Base-by-base conservation (phyloP, 1,284 basidiomycete genomes). In the Cerrena zonata region DNA sequence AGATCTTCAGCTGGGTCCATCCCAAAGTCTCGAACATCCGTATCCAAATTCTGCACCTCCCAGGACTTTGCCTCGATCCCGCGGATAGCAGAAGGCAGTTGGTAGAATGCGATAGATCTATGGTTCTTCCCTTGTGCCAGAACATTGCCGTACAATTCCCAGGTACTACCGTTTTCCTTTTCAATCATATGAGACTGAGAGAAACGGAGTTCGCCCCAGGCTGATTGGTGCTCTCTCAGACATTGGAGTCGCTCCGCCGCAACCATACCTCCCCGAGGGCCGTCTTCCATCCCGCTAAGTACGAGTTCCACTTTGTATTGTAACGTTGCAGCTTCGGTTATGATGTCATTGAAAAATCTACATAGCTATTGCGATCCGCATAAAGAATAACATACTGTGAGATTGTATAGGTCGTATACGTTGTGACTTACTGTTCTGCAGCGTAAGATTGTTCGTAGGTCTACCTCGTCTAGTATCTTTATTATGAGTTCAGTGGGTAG, bases 1-100 rank as follows among this genome's bases (percentile, higher is more conserved):
- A 86, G 68, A 59, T 85, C 76, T 58, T 82, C 82, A 26, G 75
- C 69, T 13, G 81, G 78, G 59, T 86, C 84, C 63, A 86, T 74
- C 5, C 71, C 71, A 56, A 85, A 84, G 57, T 86, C 84, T 5
- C 78, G 73, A 12, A 82, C 61, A 10, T 53, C 34, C 44, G 75
- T 57, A 4, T 68, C 71, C 40, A 75, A 59, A 22, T 68, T 56
- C 19, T 66, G 61, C 25, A 80, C 55, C 4, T 61, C 64, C 82
- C 83, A 85, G 22, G 67, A 58, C 24, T 67, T 68, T 41, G 72
- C 68, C 51, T 73, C 57, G 51, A 82, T 79, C 11, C 63, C 65
- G 22, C 79, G 73, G 44, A 69, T 61, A 21, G 58, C 58, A 4
- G 80, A 80, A 19, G 80, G 77, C 15, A 84, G 66, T 52, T 74